phyloP scores from a whole-genome alignment of 2,329 filamentous ascomycete genomes.

The Calonectria ilicicola region DNA sequence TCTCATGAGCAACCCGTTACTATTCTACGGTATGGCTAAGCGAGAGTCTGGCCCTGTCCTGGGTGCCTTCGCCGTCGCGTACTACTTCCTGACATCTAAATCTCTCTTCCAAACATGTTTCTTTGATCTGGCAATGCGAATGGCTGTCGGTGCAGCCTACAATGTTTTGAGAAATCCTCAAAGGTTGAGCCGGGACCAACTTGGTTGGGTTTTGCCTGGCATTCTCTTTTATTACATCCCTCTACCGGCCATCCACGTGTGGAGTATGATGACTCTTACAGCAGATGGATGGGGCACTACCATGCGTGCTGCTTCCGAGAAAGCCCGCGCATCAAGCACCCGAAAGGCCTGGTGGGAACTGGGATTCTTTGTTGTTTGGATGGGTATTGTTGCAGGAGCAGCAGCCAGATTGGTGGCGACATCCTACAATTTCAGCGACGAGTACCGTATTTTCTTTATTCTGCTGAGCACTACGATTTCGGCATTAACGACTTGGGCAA shows the following conservation, averaged over 20 bases:
- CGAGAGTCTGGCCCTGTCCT: slow-evolving; percentile 38
- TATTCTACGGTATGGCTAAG: slow-evolving; percentile 41
- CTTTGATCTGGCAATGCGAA: slow-evolving; percentile 31
- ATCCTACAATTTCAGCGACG: not conserved
- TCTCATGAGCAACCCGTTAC: slow-evolving; percentile 38
- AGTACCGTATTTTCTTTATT: not conserved
- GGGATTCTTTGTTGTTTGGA: slow-evolving; percentile 41
- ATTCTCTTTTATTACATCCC: slow-evolving; percentile 42
- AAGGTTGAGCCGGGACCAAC: slow-evolving; percentile 24
- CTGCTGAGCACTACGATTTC: not conserved
- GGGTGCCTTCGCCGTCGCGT: slow-evolving; percentile 21
- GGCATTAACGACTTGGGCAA: not conserved
- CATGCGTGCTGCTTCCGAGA: slow-evolving; percentile 38
- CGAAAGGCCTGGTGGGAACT: slow-evolving; percentile 39
- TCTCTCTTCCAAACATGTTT: slow-evolving; percentile 33
- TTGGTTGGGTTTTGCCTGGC: slow-evolving; percentile 37
- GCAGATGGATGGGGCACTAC: slow-evolving; percentile 42
- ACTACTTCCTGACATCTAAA: slow-evolving; percentile 36
- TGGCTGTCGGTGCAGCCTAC: slow-evolving; percentile 27
- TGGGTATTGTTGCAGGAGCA: slow-evolving; percentile 34
- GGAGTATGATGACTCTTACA: slow-evolving; percentile 40
- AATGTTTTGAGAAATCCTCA: slow-evolving; percentile 41
- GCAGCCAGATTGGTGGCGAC: slow-evolving; percentile 16
- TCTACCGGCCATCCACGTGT: slow-evolving; percentile 40
- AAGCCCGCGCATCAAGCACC: slow-evolving; percentile 28